These are phyloP conservation scores for Stagonosporopsis vannaccii DNA, from an alignment of 2,329 filamentous ascomycete genomes.

Conservation along the genomic window DNA sequence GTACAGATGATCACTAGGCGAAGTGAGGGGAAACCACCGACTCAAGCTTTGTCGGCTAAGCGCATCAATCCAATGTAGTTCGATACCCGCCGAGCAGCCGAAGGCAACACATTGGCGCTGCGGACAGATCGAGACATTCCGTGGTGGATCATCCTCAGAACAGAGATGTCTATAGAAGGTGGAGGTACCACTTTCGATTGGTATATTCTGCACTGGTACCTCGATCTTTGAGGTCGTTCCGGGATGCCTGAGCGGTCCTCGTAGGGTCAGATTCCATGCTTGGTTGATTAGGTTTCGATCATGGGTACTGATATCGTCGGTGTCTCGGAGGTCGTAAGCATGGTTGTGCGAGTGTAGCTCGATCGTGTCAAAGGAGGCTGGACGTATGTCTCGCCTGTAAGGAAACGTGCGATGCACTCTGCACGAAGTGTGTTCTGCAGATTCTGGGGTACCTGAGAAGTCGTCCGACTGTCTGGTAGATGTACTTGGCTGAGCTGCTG, in stretches of 20 bases:
- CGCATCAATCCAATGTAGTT: conserved; percentile 67
- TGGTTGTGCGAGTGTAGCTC: conserved; percentile 36
- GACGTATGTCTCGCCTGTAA: conserved; percentile 7
- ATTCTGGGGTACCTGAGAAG: conserved; percentile 8
- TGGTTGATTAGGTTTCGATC: conserved; percentile 39
- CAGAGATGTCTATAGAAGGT: conserved; percentile 63
- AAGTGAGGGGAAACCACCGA: conserved; percentile 63
- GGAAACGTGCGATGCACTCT: background rate
- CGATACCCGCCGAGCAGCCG: conserved; percentile 68
- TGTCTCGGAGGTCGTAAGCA: conserved; percentile 29
- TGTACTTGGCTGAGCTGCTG: conserved; percentile 18
- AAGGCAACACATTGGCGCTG: conserved; percentile 70
- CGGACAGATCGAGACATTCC: conserved; percentile 71
- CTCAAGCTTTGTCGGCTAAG: conserved; percentile 59
- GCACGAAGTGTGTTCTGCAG: conserved; percentile 11
- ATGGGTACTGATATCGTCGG: conserved; percentile 29
- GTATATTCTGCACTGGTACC: conserved; percentile 22
- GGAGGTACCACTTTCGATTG: conserved; percentile 42
- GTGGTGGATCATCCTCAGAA: conserved; percentile 67
- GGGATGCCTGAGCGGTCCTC: conserved; percentile 10
- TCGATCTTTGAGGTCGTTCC: background rate
- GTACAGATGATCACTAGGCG: conserved; percentile 64
- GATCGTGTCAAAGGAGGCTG: conserved; percentile 33
- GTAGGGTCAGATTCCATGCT: conserved; percentile 40
- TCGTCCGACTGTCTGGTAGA: conserved; percentile 20